Evolutionary conservation across 331 rosid genomes (phyloP), one percentile per base, ranked within the genome.

Genomic region (Rhamnella rubrinervis): DNA sequence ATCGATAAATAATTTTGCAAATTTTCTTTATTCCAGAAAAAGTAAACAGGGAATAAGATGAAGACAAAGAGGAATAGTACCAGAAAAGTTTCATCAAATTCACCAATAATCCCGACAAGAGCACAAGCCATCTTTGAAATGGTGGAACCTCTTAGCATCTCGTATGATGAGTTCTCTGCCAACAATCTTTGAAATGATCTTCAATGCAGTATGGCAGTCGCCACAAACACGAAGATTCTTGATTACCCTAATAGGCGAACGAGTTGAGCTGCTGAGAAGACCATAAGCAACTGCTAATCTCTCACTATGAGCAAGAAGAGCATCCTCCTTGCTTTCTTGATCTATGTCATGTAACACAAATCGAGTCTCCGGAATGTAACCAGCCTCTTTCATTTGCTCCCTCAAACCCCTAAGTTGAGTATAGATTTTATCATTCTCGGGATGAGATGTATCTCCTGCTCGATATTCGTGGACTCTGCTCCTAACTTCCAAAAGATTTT

Each of bases 61-160:
- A 15, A 6, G 6, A 28, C 0, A 23, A 53, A 20, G 52, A 68
- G 20, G 23, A 70, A 49, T 28, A 66, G 39, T 77, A 85, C 85
- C 85, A 61, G 18, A 0, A 8, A 53, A 71, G 28, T 71, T 75
- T 59, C 76, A 59, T 21, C 66, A n/a, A 67, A 59, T 74, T 88
- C 89, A 88, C 96, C 96, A 88, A 76, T 86, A 88, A 82, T 88
- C 96, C n/a, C 86, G 79, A 63, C 96, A 88, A 56, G 92, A 86
- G 82, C 96, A 86, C 72, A 82, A 59, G 19, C 96, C 92, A 7
- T 86, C 89, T 63, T 81, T 80, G 65, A 84, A 84, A 72, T 88
- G 96, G 76, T 88, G 96, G 78, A 86, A 88, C 73, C 96, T 84
- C 86, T 86, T 88, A 10, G 96, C 92, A 76, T 88, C 89, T 31